Evolutionary conservation across 1,139 yeast species (phyloP).

Genomic region (Candida anutae): DNA sequence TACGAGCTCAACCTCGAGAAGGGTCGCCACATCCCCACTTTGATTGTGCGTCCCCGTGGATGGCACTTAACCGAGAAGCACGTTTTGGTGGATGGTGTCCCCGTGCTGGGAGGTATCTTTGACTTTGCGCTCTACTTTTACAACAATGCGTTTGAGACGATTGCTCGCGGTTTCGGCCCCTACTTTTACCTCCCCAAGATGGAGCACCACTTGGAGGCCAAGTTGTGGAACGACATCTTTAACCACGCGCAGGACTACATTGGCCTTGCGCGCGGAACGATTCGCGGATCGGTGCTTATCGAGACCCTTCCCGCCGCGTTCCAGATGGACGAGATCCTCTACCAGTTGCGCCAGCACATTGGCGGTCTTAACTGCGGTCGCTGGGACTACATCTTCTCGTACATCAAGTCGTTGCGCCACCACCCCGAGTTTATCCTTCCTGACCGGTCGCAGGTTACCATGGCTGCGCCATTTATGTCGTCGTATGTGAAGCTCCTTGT

Average conservation of each 20-base stretch:
- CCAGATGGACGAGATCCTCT: constrained; percentile 25
- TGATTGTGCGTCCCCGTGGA: constrained; percentile 80
- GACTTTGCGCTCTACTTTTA: constrained; percentile 69
- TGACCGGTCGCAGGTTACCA: constrained; percentile 19
- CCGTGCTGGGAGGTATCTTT: constrained; percentile 65
- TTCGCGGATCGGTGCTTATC: constrained; percentile 23
- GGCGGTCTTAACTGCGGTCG: constrained; percentile 25
- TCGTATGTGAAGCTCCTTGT: constrained; percentile 20
- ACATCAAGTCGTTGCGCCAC: constrained; percentile 19
- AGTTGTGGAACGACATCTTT: constrained; percentile 23
- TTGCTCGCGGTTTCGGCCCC: constrained; percentile 19
- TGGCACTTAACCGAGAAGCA: constrained; percentile 80
- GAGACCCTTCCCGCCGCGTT: constrained; percentile 25
- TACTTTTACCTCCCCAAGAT: constrained; percentile 24
- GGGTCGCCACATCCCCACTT: constrained; percentile 58
- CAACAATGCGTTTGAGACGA: constrained; percentile 16
- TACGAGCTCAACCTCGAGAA: constrained; percentile 51
- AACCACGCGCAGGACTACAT: constrained; percentile 19
- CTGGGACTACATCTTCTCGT: constrained; percentile 24
- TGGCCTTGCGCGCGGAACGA: constrained; percentile 17
- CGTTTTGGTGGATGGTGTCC: constrained; percentile 66
- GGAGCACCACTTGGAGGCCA: constrained; percentile 25
- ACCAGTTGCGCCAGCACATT: constrained; percentile 20
- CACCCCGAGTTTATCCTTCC: constrained; percentile 18
- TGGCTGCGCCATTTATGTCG: constrained; percentile 21